These are phyloP conservation scores for Mucor mucedo DNA, from an alignment of 371 early-diverging fungal genomes.

Conservation along the genomic window DNA sequence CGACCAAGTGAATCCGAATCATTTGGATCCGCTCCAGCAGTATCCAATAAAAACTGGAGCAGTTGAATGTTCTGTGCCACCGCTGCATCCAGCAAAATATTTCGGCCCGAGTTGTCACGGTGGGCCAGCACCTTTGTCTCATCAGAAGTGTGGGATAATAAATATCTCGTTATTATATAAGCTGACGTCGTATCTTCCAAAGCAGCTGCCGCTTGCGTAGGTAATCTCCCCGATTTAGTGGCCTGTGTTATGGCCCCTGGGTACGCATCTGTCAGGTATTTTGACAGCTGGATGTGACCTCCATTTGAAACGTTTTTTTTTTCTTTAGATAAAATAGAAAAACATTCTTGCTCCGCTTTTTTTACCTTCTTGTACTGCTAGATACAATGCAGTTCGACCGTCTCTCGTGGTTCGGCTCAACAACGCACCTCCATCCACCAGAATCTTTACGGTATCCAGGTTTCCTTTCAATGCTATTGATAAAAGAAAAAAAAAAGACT, in stretches of 20 bases:
- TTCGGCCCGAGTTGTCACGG: slow-evolving; percentile 54
- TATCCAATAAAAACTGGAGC: slow-evolving; percentile 33
- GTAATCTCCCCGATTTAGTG: slow-evolving; percentile 53
- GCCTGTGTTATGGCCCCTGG: slow-evolving; percentile 37
- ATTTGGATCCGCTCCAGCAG: slow-evolving; percentile 44
- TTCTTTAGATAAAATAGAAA: neutral
- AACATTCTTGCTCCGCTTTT: too few species aligned
- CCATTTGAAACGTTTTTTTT: too few species aligned
- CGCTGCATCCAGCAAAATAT: slow-evolving; percentile 48
- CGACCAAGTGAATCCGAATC: slow-evolving; percentile 50
- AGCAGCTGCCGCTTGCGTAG: slow-evolving; percentile 54
- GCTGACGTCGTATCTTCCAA: slow-evolving; percentile 13
- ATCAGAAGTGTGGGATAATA: slow-evolving; percentile 27
- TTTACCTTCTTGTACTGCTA: slow-evolving; percentile 56
- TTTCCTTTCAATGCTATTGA: slow-evolving; percentile 50
- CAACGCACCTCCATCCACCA: slow-evolving; percentile 41
- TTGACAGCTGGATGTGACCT: slow-evolving; percentile 47
- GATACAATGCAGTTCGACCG: slow-evolving; percentile 57
- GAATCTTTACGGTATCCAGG: slow-evolving; percentile 37
- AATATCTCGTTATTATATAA: slow-evolving; percentile 29
- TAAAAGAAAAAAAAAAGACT: neutral
- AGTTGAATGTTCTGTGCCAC: slow-evolving; percentile 43
- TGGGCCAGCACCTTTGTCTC: slow-evolving; percentile 24
- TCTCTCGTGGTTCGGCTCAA: slow-evolving; percentile 46
- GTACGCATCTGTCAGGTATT: slow-evolving; percentile 41